phyloP scores from a whole-genome alignment of 306 rosid species.

The Rubus parviflorus region DNA sequence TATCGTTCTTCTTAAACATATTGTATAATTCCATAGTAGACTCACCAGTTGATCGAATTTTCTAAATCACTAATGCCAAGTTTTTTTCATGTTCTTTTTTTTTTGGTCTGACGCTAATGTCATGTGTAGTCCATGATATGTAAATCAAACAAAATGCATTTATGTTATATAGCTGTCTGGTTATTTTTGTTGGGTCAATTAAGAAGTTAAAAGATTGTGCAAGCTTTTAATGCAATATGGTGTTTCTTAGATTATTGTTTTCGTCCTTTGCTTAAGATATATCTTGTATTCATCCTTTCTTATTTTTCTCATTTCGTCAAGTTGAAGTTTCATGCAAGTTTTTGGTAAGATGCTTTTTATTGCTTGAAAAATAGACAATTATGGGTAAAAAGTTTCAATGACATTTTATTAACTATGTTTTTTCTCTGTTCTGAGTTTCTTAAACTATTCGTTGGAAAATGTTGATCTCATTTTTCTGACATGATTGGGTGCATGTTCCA shows the following conservation, averaged over 20 bases:
- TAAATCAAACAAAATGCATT: neutral
- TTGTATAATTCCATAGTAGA: neutral
- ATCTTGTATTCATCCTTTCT: neutral
- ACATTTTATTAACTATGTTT: neutral
- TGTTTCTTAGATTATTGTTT: neutral
- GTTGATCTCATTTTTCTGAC: slow-evolving; percentile 23
- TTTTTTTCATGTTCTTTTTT: neutral
- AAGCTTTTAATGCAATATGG: neutral
- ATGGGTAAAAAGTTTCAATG: neutral
- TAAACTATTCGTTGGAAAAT: neutral
- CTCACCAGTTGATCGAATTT: neutral
- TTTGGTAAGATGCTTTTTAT: neutral
- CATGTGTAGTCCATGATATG: neutral
- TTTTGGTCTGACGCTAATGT: neutral
- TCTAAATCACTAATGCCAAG: neutral
- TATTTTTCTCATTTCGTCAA: neutral
- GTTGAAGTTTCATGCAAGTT: neutral
- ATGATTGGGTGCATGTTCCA: slow-evolving; percentile 33
- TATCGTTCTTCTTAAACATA: neutral
- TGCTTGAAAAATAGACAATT: neutral
- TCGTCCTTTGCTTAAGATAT: neutral
- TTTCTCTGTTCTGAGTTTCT: neutral
- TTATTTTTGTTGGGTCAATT: neutral
- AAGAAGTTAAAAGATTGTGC: neutral
- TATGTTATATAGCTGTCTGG: neutral